Evolutionary conservation across 2,329 filamentous ascomycete species (phyloP).

Genomic region (Fusarium anguioides): DNA sequence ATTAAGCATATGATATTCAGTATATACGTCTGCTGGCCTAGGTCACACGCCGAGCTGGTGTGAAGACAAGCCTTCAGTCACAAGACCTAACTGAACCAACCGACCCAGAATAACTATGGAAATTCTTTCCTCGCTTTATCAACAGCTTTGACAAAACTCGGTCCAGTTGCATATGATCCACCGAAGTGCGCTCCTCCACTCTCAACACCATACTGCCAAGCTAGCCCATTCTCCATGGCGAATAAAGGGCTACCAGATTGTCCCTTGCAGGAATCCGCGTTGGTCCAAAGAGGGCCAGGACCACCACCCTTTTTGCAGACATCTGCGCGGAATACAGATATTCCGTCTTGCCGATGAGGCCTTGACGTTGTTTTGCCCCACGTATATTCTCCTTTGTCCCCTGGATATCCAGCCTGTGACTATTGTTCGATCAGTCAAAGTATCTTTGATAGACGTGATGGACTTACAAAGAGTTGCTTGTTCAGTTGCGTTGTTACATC

Average conservation of each 20-base stretch:
- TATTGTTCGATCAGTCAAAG: background rate
- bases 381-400: accelerated
- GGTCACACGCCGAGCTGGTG: no score
- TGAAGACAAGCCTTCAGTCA: background rate
- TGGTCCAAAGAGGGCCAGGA: background rate
- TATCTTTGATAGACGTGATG: accelerated
- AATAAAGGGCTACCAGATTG: conserved; percentile 28
- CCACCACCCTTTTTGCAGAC: no score
- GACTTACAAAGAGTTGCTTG: conserved; percentile 2
- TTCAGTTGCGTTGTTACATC: background rate
- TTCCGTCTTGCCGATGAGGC: conserved; percentile 1
- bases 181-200: background rate
- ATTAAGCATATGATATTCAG: no score
- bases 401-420: conserved; percentile 13
- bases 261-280: background rate
- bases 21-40: no score
- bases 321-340: background rate
- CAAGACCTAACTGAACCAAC: background rate
- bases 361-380: background rate
- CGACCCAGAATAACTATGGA: background rate
- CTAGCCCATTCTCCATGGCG: background rate
- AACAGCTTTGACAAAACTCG: background rate
- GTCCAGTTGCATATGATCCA: background rate
- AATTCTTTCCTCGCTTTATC: background rate
- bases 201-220: conserved; percentile 6